These are phyloP conservation scores for Helminthosporium solani DNA, from an alignment of 2,329 filamentous ascomycete species.

Conservation along the genomic window DNA sequence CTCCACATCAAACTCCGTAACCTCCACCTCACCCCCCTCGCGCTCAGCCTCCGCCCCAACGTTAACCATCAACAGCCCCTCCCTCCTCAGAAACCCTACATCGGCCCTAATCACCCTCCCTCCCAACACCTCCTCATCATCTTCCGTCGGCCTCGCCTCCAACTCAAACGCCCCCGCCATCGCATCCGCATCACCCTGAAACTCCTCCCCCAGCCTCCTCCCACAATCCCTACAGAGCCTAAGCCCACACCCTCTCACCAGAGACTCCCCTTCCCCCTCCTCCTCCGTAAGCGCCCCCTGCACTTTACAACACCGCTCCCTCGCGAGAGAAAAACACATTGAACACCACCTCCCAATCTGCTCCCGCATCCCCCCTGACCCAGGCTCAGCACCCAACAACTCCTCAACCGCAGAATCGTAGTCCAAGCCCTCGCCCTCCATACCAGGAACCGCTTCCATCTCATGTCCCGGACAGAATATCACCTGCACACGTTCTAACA, in stretches of 20 bases:
- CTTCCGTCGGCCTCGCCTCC: slow-evolving; percentile 19
- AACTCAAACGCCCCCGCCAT: slow-evolving; percentile 20
- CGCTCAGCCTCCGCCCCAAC: slow-evolving; percentile 3
- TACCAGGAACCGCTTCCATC: slow-evolving; percentile 7
- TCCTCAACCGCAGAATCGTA: slow-evolving; percentile 12
- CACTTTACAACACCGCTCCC: slow-evolving; percentile 13
- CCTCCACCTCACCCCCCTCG: background rate
- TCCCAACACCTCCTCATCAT: slow-evolving; percentile 8
- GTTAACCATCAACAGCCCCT: slow-evolving; percentile 25
- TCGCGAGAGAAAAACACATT: slow-evolving; percentile 30
- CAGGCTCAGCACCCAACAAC: slow-evolving; percentile 13
- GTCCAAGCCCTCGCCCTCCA: background rate
- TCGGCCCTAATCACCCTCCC: slow-evolving; percentile 19
- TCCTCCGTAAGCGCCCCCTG: slow-evolving; percentile 13
- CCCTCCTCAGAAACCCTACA: slow-evolving; percentile 24
- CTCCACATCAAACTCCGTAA: too few relatives aligned
- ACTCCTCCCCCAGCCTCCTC: slow-evolving; percentile 9
- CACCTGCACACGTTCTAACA: slow-evolving; percentile 22
- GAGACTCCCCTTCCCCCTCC: background rate
- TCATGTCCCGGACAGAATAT: slow-evolving; percentile 21
- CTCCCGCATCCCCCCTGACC: slow-evolving; percentile 8
- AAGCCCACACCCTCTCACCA: slow-evolving; percentile 36
- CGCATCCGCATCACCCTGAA: slow-evolving; percentile 8
- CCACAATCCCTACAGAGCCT: slow-evolving; percentile 26
- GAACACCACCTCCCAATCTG: slow-evolving; percentile 33